Base-by-base conservation (phyloP, 352 stramenopile genomes). In the Elongisporangium prolatum region DNA sequence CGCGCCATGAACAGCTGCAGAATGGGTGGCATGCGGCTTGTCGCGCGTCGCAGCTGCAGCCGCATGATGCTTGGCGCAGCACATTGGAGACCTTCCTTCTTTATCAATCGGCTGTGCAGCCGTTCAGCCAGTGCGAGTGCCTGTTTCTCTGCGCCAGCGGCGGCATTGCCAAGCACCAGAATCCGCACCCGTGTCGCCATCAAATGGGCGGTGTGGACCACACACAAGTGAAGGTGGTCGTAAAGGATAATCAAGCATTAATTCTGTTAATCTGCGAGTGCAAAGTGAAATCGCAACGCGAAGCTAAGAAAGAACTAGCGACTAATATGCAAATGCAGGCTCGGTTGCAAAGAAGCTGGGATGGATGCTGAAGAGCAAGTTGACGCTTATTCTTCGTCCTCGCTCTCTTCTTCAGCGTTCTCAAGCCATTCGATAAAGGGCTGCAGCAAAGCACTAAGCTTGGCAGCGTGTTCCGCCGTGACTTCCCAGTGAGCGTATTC, bases 351-450 rank as follows among this genome's bases (percentile, higher is more conserved):
- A 8, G 4, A 2, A 40, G 28, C 9, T 8, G 9, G 9, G n/a
- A n/a, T n/a, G n/a, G n/a, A n/a, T n/a, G n/a, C n/a, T n/a, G n/a
- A n/a, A n/a, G n/a, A n/a, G n/a, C n/a, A n/a, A n/a, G n/a, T n/a
- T n/a, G 37, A 18, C 21, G 44, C 48, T 69, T 85, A 86, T 59
- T 89, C 70, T 56, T 87, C 72, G 47, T 73, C 75, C 37, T 93
- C 87, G 10, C 87, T 86, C 47, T 97, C 90, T 50, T 97, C 91
- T 60, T 97, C 91, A 48, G 92, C 93, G 74, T 99, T 98, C 82
- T 98, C 86, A 28, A 99, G 88, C 97, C 97, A 99, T 55, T 97
- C 93, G 48, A 98, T 88, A 60, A 99, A 98, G 4, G 95, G 96
- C 69, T 97, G 81, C 21, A 97, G 77, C 60, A 97, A 78, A 14